Percentiles rank a stretch among this genome's conserved stretches.
phyloP scores from a whole-genome alignment of 176 grass and related monocot species.

The Saccharum spontaneum region DNA sequence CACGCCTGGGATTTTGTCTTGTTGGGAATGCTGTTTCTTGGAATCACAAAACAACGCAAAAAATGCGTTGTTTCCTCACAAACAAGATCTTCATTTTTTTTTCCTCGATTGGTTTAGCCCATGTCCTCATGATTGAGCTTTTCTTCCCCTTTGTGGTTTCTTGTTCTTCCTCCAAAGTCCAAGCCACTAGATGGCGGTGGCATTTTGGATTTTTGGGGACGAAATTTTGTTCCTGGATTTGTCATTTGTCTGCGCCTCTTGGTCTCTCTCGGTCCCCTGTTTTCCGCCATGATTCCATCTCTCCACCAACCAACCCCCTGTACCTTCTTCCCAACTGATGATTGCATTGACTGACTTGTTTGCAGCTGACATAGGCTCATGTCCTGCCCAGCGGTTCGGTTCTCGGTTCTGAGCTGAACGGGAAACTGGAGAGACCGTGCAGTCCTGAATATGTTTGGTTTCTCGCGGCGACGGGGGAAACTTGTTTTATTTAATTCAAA shows the following conservation, averaged over 20 bases:
- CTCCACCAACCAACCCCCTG: slow-evolving; percentile 2
- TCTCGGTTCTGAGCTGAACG: slow-evolving; percentile 20
- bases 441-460: slow-evolving; percentile 88
- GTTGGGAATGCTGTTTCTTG: slow-evolving; percentile 2
- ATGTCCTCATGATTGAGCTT: neutral
- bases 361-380: slow-evolving; percentile 18
- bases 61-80: neutral
- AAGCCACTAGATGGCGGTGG: neutral
- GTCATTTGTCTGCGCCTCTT: neutral
- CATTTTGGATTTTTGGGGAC: neutral
- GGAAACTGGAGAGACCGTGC: neutral
- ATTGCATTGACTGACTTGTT: slow-evolving; percentile 30
- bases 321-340: neutral
- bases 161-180: neutral
- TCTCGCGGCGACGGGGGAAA: slow-evolving; percentile 69
- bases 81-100: neutral
- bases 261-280: neutral
- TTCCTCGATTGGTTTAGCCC: neutral
- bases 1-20: neutral
- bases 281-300: slow-evolving; percentile 39
- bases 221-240: neutral
- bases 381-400: neutral
- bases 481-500: too few species aligned
- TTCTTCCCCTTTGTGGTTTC: neutral
- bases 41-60: neutral